phyloP scores from a whole-genome alignment of 305 asterid genomes.

The Solanum hybrid region DNA sequence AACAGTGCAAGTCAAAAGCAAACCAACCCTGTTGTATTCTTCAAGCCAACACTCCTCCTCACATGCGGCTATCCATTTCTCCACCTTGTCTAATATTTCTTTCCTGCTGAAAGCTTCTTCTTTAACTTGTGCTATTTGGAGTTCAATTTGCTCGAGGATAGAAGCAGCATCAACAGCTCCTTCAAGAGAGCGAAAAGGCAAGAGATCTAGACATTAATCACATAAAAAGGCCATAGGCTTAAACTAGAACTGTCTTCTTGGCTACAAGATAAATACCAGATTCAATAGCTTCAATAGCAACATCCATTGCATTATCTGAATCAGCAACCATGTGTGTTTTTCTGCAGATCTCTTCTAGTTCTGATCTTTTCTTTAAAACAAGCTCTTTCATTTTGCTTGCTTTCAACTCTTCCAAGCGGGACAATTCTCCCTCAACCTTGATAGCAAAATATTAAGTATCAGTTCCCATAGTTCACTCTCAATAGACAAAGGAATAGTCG shows the following conservation, averaged over 20 bases:
- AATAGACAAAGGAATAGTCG: not conserved
- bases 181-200: slow-evolving; percentile 12
- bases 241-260: not conserved
- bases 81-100: slow-evolving; percentile 93
- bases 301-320: slow-evolving; percentile 46
- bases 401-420: slow-evolving; percentile 82
- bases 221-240: not conserved
- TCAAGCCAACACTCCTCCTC: slow-evolving; percentile 99
- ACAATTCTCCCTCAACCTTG: slow-evolving; percentile 89
- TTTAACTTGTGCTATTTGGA: slow-evolving; percentile 74
- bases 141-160: slow-evolving; percentile 85
- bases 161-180: slow-evolving; percentile 82
- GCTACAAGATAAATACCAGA: slow-evolving; percentile 45
- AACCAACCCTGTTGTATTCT: slow-evolving; percentile 82
- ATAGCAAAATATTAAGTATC: not conserved
- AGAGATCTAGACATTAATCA: not conserved
- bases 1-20: not conserved
- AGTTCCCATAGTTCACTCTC: slow-evolving; percentile 2
- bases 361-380: slow-evolving; percentile 81
- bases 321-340: slow-evolving; percentile 72
- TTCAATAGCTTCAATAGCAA: slow-evolving; percentile 75
- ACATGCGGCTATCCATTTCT: slow-evolving; percentile 94
- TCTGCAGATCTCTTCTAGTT: slow-evolving; percentile 79
- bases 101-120: slow-evolving; percentile 90
- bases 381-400: slow-evolving; percentile 94